Evolutionary conservation across 305 asterid species (phyloP), one percentile per base, ranked within the genome.

Genomic region (Fraxinus albicans): DNA sequence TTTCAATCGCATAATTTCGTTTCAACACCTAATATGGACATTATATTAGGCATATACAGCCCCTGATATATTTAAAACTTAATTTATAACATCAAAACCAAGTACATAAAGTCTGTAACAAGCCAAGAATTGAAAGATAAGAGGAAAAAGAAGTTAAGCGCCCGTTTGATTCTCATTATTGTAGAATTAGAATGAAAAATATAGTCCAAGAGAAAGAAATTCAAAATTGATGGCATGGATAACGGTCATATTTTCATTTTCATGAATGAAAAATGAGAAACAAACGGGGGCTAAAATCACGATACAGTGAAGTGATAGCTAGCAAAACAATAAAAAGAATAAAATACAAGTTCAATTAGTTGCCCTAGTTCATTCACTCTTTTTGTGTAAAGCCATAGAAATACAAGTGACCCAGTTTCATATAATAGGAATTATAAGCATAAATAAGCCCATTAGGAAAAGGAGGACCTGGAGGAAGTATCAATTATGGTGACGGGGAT

Each of bases 401-500:
- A 27, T 29, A 29, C n/a, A 69, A 69, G 36, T 69, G 23, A 34
- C 44, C 25, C 47, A 73, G 58, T 74, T 73, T n/a, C 35, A 21
- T 31, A 42, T 10, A 81, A 15, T 8, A 21, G 25, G 55, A 38
- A 19, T 81, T 50, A 65, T 33, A 35, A 9, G 67, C 40, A 81
- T 81, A 12, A 35, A 23, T 29, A 27, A 35, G 42, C 36, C 47
- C n/a, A 81, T 75, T 8, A 77, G 35, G 55, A 4, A 21, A 34
- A 2, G 38, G 77, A 78, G n/a, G 77, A 93, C 99, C 98, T 96
- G 31, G 98, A 92, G 0, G 99, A 93, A 42, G 99, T 95, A 86
- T 97, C 99, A 27, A 97, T 88, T 85, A 97, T 88, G 85, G 96
- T 97, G 83, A 94, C 92, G 0, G 99, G 98, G 47, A 95, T 95